Percentiles rank a stretch among this genome's conserved stretches.
phyloP scores from a whole-genome alignment of 1,284 basidiomycete species.

The Pseudozyma flocculosa region DNA sequence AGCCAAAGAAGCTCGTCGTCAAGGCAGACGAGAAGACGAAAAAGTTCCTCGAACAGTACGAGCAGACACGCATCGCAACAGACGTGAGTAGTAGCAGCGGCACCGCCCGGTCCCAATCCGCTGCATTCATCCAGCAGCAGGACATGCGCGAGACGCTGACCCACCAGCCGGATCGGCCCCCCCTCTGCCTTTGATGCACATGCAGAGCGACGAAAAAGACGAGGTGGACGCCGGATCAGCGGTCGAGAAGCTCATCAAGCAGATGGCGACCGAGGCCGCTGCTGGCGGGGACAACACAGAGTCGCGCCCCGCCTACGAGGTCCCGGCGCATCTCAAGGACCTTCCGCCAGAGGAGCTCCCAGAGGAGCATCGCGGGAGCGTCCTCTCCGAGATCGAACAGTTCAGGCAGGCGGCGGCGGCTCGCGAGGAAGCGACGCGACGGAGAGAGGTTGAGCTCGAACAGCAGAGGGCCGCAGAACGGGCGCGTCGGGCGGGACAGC shows the following conservation, averaged over 20 bases:
- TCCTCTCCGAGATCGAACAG: slow-evolving; percentile 90
- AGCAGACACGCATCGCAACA: slow-evolving; percentile 73
- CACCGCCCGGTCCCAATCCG: too few species aligned
- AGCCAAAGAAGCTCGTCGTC: slow-evolving; percentile 67
- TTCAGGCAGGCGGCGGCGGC: slow-evolving; percentile 60
- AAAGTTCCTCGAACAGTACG: slow-evolving; percentile 79
- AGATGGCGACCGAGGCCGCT: slow-evolving; percentile 61
- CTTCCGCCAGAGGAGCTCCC: slow-evolving; percentile 90
- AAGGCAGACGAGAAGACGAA: slow-evolving; percentile 93
- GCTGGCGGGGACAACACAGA: slow-evolving; percentile 63
- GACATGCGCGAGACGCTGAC: too few species aligned
- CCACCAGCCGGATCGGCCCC: too few species aligned
- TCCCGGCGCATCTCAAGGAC: slow-evolving; percentile 91
- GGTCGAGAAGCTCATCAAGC: slow-evolving; percentile 53
- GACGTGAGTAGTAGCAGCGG: slow-evolving; percentile 75
- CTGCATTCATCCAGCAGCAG: too few species aligned
- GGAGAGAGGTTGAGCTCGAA: slow-evolving; percentile 49
- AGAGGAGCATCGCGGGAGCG: slow-evolving; percentile 88
- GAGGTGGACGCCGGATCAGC: slow-evolving; percentile 64
- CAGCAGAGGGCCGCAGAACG: slow-evolving; percentile 32
- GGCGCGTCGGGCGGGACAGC: slow-evolving; percentile 15
- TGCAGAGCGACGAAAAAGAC: slow-evolving; percentile 22
- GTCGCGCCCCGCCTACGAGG: slow-evolving; percentile 62
- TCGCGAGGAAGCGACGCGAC: slow-evolving; percentile 47
- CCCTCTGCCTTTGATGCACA: too few species aligned